These are phyloP conservation scores for Ampelocalamus luodianensis DNA, from an alignment of 176 grass and related monocot genomes.

Conservation along the genomic window DNA sequence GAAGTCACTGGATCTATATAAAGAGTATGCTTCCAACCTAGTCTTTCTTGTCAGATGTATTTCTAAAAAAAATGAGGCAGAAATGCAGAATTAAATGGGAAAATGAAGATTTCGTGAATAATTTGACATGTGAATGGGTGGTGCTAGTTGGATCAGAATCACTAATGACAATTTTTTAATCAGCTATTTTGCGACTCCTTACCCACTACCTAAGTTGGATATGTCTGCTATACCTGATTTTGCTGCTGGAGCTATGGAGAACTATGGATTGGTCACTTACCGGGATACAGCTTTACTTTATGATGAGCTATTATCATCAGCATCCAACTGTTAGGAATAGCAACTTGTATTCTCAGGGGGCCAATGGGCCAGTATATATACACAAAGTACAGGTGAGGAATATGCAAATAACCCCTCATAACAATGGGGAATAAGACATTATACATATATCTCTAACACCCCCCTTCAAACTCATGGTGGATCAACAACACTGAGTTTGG, in stretches of 20 bases:
- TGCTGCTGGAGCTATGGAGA: conserved; percentile 93
- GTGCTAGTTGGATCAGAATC: conserved; percentile 18
- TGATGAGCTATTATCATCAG: conserved; percentile 77
- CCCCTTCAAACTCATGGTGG: too few species aligned
- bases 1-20: conserved; percentile 82
- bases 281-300: conserved; percentile 81
- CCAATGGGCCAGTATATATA: too few species aligned
- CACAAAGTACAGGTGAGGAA: too few species aligned
- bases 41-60: conserved; percentile 19
- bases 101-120: not conserved
- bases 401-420: too few species aligned
- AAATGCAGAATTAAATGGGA: not conserved
- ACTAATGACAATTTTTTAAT: conserved; percentile 34
- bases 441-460: too few species aligned
- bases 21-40: conserved; percentile 56
- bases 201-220: conserved; percentile 94
- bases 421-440: too few species aligned
- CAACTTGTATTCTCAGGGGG: too few species aligned
- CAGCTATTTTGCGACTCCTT: conserved; percentile 89
- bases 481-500: too few species aligned
- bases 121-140: too few species aligned
- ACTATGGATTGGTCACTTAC: conserved; percentile 95
- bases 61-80: conserved; percentile 21
- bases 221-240: conserved; percentile 98
- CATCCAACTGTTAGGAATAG: too few species aligned